A percentile compares a stretch with the other conserved stretches of the same genome.
Evolutionary conservation across 1,284 basidiomycete species (phyloP).

Genomic region (Puccinia novopanici): DNA sequence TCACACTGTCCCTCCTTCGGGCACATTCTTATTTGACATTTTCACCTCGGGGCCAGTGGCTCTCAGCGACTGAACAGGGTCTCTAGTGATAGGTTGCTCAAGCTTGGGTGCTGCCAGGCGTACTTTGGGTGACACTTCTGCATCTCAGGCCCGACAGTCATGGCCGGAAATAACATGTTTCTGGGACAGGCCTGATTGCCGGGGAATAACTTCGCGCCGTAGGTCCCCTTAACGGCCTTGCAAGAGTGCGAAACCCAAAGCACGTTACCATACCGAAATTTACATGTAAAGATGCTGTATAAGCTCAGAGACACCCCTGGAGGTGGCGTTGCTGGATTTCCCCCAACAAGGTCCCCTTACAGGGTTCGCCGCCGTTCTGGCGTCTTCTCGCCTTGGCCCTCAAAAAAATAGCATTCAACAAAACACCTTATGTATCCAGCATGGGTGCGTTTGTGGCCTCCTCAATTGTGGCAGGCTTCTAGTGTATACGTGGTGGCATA

Average conservation of each 20-base stretch:
- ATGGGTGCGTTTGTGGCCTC: background rate
- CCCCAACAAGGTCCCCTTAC: background rate
- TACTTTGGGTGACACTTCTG: no score
- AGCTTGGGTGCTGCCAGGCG: no score
- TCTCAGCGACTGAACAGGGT: no score
- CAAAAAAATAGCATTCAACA: background rate
- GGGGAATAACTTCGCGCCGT: background rate
- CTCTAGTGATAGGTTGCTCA: no score
- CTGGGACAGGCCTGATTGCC: background rate
- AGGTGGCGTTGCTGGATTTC: background rate
- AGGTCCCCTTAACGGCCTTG: background rate
- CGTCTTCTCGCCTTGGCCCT: conserved; percentile 5
- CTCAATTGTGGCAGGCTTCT: no score
- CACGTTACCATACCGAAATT: background rate
- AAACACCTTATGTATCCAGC: background rate
- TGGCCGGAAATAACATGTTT: background rate
- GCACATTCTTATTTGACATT: no score
- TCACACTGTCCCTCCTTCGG: no score
- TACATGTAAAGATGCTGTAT: background rate
- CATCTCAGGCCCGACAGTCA: background rate
- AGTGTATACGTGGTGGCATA: no score
- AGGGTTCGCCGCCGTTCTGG: background rate
- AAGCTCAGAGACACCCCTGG: background rate
- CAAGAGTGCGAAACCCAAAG: background rate
- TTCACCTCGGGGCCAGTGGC: no score